Evolutionary conservation across 139 green algal genomes (phyloP), one percentile per base, ranked within the genome.

Genomic region (Coelastrella sp.): DNA sequence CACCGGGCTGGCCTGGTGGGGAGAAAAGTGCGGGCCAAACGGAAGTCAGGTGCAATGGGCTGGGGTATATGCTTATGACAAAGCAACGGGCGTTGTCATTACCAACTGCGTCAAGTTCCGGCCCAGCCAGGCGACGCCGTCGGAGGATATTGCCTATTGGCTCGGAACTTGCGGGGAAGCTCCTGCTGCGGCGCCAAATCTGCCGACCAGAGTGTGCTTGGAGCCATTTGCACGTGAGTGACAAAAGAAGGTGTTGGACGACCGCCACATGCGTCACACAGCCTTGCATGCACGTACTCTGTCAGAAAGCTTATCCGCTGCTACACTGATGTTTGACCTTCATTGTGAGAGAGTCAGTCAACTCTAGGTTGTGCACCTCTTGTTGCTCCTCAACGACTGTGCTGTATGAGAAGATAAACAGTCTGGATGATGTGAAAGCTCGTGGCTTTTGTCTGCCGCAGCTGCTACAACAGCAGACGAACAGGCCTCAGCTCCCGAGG

Each of bases 1-100:
- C 7, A 32, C 23, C 23, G 67, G 35, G 50, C 32, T 86, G 1
- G 80, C 68, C 8, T 86, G 80, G 80, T 86, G 38, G 25, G 67
- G 80, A 15, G 67, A 86, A 48, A 48, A 37, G 15, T 86, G 80
- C n/a, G 66, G 80, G 17, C 35, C 21, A 32, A 69, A 34, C 23
- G 27, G 27, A n/a, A 45, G 38, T 25, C 25, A 60, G 50, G 40
- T 68, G 13, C 50, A 43, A 21, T 86, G 68, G 50, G 40, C 35
- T 0, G 67, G 80, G 13, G 68, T 86, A 27, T 86, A 86, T 15
- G 80, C 67, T 1, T 78, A 60, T 7, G 32, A 86, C 67, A 43
- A 53, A 5, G 5, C 5, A 34, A 86, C 48, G n/a, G 80, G 67
- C 4, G 53, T 27, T 2, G 7, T 37, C 1, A 11, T 82, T 40